Evolutionary conservation across 805 yeast genomes (phyloP).

Genomic region (Pichia kluyveri): DNA sequence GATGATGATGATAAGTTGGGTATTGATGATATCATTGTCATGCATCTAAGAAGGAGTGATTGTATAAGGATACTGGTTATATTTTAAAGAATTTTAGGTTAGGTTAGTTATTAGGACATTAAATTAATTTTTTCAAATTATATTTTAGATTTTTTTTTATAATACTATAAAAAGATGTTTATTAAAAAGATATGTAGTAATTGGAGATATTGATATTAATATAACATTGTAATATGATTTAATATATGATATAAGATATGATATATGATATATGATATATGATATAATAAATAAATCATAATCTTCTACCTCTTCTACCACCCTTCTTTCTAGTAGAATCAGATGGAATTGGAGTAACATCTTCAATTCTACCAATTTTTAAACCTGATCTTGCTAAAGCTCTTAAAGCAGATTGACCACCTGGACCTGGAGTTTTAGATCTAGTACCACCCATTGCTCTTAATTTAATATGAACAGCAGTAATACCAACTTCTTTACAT

Average conservation of each 20-base stretch:
- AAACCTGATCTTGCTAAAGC: constrained; percentile 99
- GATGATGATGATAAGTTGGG: background rate
- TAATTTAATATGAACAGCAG: constrained; percentile 98
- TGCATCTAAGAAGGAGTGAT: too few species aligned
- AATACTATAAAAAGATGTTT: too few species aligned
- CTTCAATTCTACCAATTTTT: constrained; percentile 99
- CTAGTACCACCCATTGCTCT: constrained; percentile 99
- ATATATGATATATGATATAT: background rate
- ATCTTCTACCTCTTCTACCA: constrained; percentile 99
- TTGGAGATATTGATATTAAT: too few species aligned
- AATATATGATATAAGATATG: background rate
- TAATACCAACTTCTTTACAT: constrained; percentile 99
- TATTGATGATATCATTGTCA: background rate
- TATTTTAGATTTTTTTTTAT: too few species aligned
- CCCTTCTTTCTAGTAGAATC: constrained; percentile 99
- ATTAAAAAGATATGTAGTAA: too few species aligned
- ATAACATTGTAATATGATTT: too few species aligned
- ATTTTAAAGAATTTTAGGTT: too few species aligned
- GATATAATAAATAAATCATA: constrained; percentile 24
- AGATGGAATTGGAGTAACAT: constrained; percentile 99
- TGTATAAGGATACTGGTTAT: too few species aligned
- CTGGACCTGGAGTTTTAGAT: constrained; percentile 99
- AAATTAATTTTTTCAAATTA: too few species aligned
- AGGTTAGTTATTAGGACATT: too few species aligned
- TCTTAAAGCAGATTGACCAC: constrained; percentile 99